Evolutionary conservation across 2,329 filamentous ascomycete species (phyloP).

Genomic region (Thielaviopsis euricoi): DNA sequence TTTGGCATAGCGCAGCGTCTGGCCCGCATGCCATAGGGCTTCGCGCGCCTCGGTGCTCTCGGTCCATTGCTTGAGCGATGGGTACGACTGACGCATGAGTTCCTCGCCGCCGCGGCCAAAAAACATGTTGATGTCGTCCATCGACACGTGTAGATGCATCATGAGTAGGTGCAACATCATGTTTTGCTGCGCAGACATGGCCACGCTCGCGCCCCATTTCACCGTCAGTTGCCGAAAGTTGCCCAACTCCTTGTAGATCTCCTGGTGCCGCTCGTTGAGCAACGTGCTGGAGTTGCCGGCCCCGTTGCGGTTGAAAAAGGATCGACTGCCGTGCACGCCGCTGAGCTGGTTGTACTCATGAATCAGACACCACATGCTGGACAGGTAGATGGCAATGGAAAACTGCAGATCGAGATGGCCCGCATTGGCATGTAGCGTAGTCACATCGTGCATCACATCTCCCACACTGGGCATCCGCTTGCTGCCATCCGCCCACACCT

Average conservation of each 20-base stretch:
- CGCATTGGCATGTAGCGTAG: conserved; percentile 31
- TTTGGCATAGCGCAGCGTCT: conserved; percentile 45
- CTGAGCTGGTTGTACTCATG: conserved; percentile 48
- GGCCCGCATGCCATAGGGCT: conserved; percentile 51
- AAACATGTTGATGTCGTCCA: conserved; percentile 51
- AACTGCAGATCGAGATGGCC: conserved; percentile 38
- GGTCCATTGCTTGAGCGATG: conserved; percentile 41
- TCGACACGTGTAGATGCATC: conserved; percentile 46
- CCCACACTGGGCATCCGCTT: conserved; percentile 33
- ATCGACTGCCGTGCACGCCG: conserved; percentile 30
- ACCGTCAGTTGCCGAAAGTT: conserved; percentile 28
- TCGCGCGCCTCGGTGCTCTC: conserved; percentile 37
- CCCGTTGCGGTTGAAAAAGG: conserved; percentile 24
- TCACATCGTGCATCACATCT: conserved; percentile 40
- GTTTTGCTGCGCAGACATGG: conserved; percentile 29
- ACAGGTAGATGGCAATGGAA: conserved; percentile 42
- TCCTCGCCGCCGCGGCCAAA: conserved; percentile 51
- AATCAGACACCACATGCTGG: conserved; percentile 49
- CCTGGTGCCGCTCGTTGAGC: conserved; percentile 39
- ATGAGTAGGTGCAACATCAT: conserved; percentile 37
- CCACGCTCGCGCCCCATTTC: conserved; percentile 20
- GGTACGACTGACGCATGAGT: conserved; percentile 43
- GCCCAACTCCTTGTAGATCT: conserved; percentile 41
- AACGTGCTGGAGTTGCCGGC: conserved; percentile 27
- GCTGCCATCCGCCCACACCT: conserved; percentile 21